These are phyloP conservation scores for Penicillium macrosclerotiorum DNA, from an alignment of 495 filamentous ascomycete genomes.

Conservation along the genomic window DNA sequence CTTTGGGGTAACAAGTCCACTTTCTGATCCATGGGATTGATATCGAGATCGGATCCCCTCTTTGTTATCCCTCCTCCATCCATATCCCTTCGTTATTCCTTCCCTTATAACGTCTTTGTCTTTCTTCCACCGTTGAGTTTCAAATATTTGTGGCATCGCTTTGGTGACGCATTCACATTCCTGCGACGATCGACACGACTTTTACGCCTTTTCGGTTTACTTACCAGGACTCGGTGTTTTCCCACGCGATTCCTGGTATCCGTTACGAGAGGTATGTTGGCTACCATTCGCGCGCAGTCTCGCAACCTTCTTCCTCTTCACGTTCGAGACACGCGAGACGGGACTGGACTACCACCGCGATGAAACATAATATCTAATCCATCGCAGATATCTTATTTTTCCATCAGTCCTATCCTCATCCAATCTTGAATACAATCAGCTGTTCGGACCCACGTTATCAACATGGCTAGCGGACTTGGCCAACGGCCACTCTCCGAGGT, in stretches of 20 bases:
- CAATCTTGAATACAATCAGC: background rate
- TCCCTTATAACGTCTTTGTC: constrained; percentile 3
- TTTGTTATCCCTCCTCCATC: constrained; percentile 20
- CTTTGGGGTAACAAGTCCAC: constrained; percentile 28
- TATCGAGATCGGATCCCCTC: constrained; percentile 27
- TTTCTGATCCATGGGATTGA: constrained; percentile 28
- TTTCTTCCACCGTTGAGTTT: constrained; percentile 3
- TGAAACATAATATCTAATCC: constrained; percentile 13
- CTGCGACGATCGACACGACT: constrained; percentile 35
- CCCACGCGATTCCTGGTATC: constrained; percentile 18
- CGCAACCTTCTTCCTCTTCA: background rate
- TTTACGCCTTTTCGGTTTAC: constrained; percentile 12
- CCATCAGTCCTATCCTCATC: background rate
- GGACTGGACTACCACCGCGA: background rate
- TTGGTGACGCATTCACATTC: constrained; percentile 29
- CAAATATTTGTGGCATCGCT: constrained; percentile 6
- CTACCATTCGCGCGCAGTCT: background rate
- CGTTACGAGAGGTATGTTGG: constrained; percentile 22
- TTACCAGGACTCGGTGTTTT: constrained; percentile 17
- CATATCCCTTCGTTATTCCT: constrained; percentile 29
- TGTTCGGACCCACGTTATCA: constrained; percentile 17
- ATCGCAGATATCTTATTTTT: constrained; percentile 8
- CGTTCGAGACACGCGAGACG: background rate
- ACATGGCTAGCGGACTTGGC: constrained; percentile 38
- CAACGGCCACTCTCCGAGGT: constrained; percentile 55